Base-by-base conservation (phyloP, 345 rosid genomes). In the Eucalyptus regnans region DNA sequence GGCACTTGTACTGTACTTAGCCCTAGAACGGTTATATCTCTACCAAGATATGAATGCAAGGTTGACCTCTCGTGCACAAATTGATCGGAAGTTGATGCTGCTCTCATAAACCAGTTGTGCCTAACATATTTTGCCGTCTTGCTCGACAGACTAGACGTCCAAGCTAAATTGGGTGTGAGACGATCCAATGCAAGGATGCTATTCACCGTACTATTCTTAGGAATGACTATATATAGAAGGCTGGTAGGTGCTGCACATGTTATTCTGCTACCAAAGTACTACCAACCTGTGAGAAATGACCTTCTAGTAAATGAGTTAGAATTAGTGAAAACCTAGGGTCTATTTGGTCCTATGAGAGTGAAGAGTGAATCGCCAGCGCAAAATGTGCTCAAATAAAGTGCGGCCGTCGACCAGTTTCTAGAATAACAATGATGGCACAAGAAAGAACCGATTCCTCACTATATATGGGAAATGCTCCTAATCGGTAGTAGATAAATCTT, bases 211-310 rank as follows among this genome's bases (percentile, higher is more conserved):
- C 12, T 56, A 25, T 56, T 56, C 29, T 23, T 56, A 56, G 29
- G 62, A 56, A 25, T 25, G 29, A 56, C 12, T 56, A 56, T 56
- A 22, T 2, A 56, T 22, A 25, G 62, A 56, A 56, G 29, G 12
- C 0, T 9, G 1, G 3, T 0, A 22, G 62, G 62, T 12, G 0
- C 0, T 23, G 0, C 29, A 56, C 7, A 0, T 9, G 29, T 4
- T 56, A 56, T 56, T 56, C 0, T 2, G 1, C 0, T 22, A 1
- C 29, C 62, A 56, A 56, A 56, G 3, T 4, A 56, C 62, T 56
- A 8, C 12, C 29, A 23, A 0, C 62, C 12, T 22, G 0, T 56
- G 62, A 0, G 0, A 56, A 56, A 56, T 56, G 62, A 3, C 62
- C 62, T 22, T 56, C 62, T 0, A 23, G 29, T 56, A 0, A 56